Conservation (phyloP, 2,329 filamentous ascomycete species). For the Pyrenophora seminiperda region DNA sequence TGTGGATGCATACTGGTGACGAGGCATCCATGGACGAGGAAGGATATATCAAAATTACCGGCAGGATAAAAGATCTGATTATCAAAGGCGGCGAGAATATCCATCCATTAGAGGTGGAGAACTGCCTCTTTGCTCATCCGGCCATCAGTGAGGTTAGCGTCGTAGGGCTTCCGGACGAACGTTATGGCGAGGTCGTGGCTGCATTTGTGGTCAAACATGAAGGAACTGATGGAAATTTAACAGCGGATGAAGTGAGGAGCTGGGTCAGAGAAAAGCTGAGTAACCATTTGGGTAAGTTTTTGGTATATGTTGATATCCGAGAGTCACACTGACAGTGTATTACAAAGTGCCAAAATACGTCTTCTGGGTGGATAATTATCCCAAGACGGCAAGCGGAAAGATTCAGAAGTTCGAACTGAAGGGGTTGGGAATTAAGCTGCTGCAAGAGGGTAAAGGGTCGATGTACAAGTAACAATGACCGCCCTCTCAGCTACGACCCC, state of each 20-base stretch:
- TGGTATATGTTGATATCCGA: neutral
- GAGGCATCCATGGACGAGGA: slow-evolving; percentile 83
- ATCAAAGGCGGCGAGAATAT: slow-evolving; percentile 97
- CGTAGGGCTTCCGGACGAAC: slow-evolving; percentile 79
- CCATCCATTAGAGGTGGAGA: slow-evolving; percentile 90
- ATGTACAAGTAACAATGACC: too few species aligned
- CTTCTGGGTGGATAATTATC: slow-evolving; percentile 85
- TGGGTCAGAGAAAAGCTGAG: slow-evolving; percentile 76
- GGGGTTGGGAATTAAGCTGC: slow-evolving; percentile 60
- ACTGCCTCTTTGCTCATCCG: slow-evolving; percentile 76
- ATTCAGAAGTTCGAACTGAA: slow-evolving; percentile 91
- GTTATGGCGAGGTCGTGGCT: slow-evolving; percentile 84
- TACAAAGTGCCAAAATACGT: slow-evolving; percentile 74
- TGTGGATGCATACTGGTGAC: slow-evolving; percentile 93
- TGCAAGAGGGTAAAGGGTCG: slow-evolving; percentile 32
- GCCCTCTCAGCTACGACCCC: too few species aligned
- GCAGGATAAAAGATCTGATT: slow-evolving; percentile 92
- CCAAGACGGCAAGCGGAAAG: slow-evolving; percentile 96
- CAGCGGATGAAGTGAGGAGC: slow-evolving; percentile 63
- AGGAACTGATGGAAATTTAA: slow-evolving; percentile 50
- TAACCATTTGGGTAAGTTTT: slow-evolving; percentile 68
- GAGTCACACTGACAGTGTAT: neutral
- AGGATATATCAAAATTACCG: slow-evolving; percentile 87
- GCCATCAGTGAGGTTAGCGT: slow-evolving; percentile 77
- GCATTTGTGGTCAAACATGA: slow-evolving; percentile 72